A percentile compares a stretch with the other conserved stretches of the same genome.
Conservation (phyloP, 495 filamentous ascomycete genomes). For the Rhypophila decipiens region DNA sequence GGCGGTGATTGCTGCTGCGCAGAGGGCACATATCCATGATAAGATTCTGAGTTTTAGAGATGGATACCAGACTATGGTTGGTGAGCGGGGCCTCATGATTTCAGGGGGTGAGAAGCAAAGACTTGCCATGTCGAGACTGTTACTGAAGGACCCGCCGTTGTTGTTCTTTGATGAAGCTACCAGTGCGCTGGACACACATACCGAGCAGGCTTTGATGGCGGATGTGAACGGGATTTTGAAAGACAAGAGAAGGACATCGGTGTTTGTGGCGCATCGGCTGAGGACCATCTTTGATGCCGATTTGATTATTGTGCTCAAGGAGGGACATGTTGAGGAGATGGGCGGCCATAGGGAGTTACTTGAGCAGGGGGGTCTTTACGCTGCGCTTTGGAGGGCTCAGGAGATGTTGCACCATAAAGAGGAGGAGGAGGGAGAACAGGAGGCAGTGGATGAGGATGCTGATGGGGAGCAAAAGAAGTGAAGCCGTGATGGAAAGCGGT, state of each 20-base stretch:
- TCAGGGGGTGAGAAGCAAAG: conserved; percentile 95
- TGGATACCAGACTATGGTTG: conserved; percentile 87
- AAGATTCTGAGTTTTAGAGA: conserved; percentile 71
- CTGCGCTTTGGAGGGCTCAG: conserved; percentile 68
- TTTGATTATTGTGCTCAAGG: conserved; percentile 83
- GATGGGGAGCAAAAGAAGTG: no score
- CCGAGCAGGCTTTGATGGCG: conserved; percentile 81
- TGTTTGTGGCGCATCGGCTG: conserved; percentile 89
- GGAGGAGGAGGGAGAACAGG: conserved; percentile 5
- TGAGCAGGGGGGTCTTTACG: conserved; percentile 73
- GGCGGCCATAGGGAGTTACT: conserved; percentile 84
- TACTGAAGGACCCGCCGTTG: conserved; percentile 87
- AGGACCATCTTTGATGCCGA: conserved; percentile 93
- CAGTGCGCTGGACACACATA: conserved; percentile 91
- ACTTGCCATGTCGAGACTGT: conserved; percentile 74
- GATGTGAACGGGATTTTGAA: conserved; percentile 93
- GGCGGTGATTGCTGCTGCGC: conserved; percentile 67
- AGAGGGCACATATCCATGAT: conserved; percentile 77
- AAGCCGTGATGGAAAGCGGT: no score
- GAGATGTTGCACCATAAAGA: conserved; percentile 21
- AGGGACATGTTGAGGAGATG: conserved; percentile 74
- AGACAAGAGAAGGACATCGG: conserved; percentile 81
- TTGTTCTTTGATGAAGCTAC: conserved; percentile 99
- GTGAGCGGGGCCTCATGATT: conserved; percentile 97
- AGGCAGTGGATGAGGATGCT: no score